Conservation (phyloP, 1,284 basidiomycete genomes). For the Ustilago xerochloae region DNA sequence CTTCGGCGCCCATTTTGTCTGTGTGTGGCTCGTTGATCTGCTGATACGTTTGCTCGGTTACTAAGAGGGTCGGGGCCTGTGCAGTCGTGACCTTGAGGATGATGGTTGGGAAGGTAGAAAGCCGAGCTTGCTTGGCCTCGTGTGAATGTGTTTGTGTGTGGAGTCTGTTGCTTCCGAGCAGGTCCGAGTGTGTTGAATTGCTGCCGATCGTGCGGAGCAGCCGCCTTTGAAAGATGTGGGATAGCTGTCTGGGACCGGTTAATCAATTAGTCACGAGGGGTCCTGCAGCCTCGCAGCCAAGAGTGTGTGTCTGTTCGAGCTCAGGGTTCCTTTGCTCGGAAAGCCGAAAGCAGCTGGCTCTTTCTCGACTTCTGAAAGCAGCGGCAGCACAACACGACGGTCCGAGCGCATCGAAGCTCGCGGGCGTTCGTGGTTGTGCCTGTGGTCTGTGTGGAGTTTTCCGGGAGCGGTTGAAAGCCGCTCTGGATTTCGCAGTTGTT, state of each 20-base stretch:
- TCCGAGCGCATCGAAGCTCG: constrained; percentile 11
- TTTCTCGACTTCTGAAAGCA: not conserved
- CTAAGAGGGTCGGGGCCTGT: not conserved
- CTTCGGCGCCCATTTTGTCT: constrained; percentile 49
- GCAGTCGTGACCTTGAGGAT: not conserved
- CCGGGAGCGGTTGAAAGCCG: constrained; percentile 35
- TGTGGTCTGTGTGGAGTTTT: constrained; percentile 21
- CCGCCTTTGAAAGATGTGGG: not conserved
- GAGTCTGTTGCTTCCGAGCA: constrained; percentile 12
- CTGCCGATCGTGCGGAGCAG: constrained; percentile 11
- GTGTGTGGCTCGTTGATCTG: not conserved
- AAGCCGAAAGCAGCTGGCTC: not conserved
- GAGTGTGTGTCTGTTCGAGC: not conserved
- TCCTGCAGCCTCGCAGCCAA: not conserved
- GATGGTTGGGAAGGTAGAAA: not conserved
- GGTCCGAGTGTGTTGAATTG: constrained; percentile 16
- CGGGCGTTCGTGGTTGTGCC: constrained; percentile 1
- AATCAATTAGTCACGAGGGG: constrained; percentile 22
- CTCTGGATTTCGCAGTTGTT: constrained; percentile 1
- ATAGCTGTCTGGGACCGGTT: constrained; percentile 6
- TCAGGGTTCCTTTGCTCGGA: constrained; percentile 3
- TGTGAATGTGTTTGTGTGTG: not conserved
- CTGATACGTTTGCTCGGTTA: not conserved
- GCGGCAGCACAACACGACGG: not conserved
- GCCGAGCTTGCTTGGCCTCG: not conserved